Conservation (phyloP, 2,329 filamentous ascomycete species). For the Botrytis sinoallii region DNA sequence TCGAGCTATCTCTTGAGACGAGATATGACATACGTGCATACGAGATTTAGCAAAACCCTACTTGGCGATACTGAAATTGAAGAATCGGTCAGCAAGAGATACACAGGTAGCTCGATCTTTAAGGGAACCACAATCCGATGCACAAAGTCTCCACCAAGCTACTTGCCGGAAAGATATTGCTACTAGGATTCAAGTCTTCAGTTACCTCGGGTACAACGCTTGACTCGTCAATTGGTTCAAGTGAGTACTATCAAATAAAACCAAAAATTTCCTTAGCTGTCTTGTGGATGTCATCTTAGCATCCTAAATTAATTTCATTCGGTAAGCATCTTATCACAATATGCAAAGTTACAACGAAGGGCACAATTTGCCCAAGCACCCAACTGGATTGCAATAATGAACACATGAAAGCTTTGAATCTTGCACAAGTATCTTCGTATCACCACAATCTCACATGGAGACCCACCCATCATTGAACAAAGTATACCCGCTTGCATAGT, state of each 20-base stretch:
- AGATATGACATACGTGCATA: constrained; percentile 1
- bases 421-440: not conserved
- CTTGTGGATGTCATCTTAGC: not conserved
- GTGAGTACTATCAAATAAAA: not conserved
- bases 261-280: not conserved
- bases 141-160: not conserved
- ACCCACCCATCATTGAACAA: not conserved
- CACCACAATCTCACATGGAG: not conserved
- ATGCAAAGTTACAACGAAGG: not conserved
- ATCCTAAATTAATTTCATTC: not conserved
- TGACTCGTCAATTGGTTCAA: not conserved
- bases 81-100: not conserved
- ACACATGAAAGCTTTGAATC: not conserved
- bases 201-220: not conserved
- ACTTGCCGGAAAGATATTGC: not conserved
- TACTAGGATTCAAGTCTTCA: not conserved
- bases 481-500: not conserved
- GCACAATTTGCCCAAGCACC: not conserved
- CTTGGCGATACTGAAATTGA: not conserved
- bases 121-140: not conserved
- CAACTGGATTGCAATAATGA: not conserved
- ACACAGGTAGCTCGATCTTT: not conserved
- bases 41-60: not conserved
- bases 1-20: not conserved
- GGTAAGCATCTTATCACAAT: not conserved